These are phyloP conservation scores for Linnemannia elongata DNA, from an alignment of 192 early-diverging fungal species.

Conservation along the genomic window DNA sequence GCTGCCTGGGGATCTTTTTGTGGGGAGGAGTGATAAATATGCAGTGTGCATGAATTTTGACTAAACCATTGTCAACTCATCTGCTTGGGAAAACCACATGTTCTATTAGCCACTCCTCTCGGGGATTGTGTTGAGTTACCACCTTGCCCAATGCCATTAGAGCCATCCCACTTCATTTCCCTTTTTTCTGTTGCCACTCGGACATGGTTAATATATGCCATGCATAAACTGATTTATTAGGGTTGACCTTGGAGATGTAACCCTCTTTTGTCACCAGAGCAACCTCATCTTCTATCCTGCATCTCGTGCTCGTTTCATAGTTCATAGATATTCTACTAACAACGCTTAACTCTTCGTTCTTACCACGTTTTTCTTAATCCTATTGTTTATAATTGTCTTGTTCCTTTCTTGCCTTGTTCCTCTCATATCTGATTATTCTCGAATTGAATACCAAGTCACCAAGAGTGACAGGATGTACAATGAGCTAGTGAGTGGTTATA, in stretches of 20 bases:
- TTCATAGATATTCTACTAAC: no score
- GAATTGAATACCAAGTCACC: neutral
- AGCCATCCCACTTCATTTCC: neutral
- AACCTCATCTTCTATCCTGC: neutral
- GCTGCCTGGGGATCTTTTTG: neutral
- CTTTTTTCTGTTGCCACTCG: neutral
- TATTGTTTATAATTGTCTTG: no score
- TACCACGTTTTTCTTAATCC: no score
- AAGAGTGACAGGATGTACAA: neutral
- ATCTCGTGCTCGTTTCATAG: no score
- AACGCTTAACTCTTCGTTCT: no score
- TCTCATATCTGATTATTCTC: neutral
- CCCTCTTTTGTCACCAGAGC: neutral
- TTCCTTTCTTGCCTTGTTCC: no score
- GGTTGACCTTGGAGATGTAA: neutral
- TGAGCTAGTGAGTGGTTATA: neutral
- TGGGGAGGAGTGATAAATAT: neutral
- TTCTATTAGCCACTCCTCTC: neutral
- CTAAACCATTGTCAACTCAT: neutral
- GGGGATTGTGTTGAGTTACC: neutral
- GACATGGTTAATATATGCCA: neutral
- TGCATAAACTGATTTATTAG: neutral
- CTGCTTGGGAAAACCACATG: neutral
- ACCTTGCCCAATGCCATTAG: neutral
- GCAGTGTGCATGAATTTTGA: neutral